phyloP scores from a whole-genome alignment of 1,139 yeast species.

The Blastobotrys proliferans region DNA sequence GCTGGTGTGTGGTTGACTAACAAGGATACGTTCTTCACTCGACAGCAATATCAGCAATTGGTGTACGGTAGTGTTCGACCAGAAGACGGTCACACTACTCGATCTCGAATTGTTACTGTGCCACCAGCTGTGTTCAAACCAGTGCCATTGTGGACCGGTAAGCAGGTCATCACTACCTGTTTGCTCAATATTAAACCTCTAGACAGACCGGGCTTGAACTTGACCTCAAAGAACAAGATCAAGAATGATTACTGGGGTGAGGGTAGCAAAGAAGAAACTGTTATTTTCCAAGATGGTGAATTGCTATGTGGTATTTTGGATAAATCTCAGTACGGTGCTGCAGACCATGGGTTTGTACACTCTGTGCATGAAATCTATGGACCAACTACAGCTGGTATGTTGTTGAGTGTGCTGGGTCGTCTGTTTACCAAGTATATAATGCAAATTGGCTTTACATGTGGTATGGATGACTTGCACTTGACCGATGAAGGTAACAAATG shows the following conservation, averaged over 20 bases:
- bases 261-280: constrained; percentile 79
- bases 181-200: constrained; percentile 77
- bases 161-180: constrained; percentile 91
- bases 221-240: constrained; percentile 78
- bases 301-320: constrained; percentile 89
- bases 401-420: constrained; percentile 87
- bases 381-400: constrained; percentile 81
- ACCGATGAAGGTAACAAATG: constrained; percentile 86
- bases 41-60: constrained; percentile 90
- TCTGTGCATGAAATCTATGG: constrained; percentile 96
- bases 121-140: constrained; percentile 92
- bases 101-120: constrained; percentile 65
- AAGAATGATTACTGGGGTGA: constrained; percentile 95
- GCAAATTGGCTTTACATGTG: constrained; percentile 95
- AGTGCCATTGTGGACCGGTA: constrained; percentile 95
- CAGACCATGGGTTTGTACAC: constrained; percentile 95
- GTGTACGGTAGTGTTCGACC: constrained; percentile 94
- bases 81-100: constrained; percentile 93
- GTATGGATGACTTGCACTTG: constrained; percentile 97
- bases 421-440: constrained; percentile 91
- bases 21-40: constrained; percentile 85
- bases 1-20: constrained; percentile 98
- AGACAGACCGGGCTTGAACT: constrained; percentile 85
- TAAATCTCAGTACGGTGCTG: constrained; percentile 97
- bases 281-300: constrained; percentile 81